A percentile compares a stretch with the other conserved stretches of the same genome.
Conservation (phyloP, 768 basidiomycete genomes). For the Boletus vermiculosoides region DNA sequence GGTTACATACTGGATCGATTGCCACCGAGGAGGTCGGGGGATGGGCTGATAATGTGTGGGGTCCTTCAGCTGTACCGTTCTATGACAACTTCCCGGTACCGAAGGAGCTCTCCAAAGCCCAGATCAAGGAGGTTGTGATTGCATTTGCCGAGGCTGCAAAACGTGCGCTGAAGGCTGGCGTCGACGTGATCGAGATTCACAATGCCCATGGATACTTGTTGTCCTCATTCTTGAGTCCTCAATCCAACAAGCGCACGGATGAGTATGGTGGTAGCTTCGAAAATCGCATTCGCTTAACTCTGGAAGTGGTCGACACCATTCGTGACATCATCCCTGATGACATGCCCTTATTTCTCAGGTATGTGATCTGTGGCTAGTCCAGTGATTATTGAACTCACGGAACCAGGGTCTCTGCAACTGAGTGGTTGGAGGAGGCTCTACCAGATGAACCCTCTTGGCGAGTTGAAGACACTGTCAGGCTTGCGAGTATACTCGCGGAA, state of each 20-base stretch:
- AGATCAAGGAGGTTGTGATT: conserved; percentile 54
- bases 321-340: conserved; percentile 55
- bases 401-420: conserved; percentile 60
- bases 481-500: conserved; percentile 56
- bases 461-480: conserved; percentile 60
- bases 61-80: conserved; percentile 51
- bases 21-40: conserved; percentile 45
- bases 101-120: conserved; percentile 52
- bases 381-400: neutral
- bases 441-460: conserved; percentile 67
- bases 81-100: conserved; percentile 47
- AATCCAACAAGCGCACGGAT: conserved; percentile 61
- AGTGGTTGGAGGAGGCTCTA: conserved; percentile 63
- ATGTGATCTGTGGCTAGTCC: conserved; percentile 6
- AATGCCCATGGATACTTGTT: conserved; percentile 64
- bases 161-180: conserved; percentile 57
- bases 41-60: conserved; percentile 55
- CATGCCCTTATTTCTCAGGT: conserved; percentile 75
- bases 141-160: conserved; percentile 54
- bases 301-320: conserved; percentile 65
- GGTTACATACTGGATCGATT: conserved; percentile 42
- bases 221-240: conserved; percentile 56
- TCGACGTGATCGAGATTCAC: conserved; percentile 61
- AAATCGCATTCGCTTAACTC: conserved; percentile 59
- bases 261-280: conserved; percentile 72